phyloP scores from a whole-genome alignment of 768 basidiomycete genomes.

The Crucibulum laeve region DNA sequence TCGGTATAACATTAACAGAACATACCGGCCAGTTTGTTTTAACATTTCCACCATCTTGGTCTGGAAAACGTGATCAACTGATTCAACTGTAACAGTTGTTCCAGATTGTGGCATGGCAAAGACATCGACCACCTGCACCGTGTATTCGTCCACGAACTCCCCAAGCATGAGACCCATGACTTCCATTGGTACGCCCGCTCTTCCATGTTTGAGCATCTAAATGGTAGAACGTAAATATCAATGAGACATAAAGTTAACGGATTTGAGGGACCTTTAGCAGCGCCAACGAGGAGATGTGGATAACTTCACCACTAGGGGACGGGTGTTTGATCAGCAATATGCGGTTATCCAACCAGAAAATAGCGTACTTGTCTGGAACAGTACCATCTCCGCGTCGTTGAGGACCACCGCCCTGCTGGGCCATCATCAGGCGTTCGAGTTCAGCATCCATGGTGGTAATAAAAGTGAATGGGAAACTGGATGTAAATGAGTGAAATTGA shows the following conservation, averaged over 20 bases:
- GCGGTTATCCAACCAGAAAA: conserved; percentile 6
- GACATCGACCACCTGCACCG: conserved; percentile 91
- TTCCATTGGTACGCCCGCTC: conserved; percentile 98
- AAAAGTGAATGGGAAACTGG: conserved; percentile 6
- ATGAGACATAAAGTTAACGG: neutral
- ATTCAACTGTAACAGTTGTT: conserved; percentile 96
- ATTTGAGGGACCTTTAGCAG: conserved; percentile 75
- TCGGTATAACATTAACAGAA: conserved; percentile 9
- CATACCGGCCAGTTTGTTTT: conserved; percentile 93
- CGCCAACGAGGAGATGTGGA: conserved; percentile 97
- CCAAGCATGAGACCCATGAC: conserved; percentile 99
- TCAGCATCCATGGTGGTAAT: conserved; percentile 42
- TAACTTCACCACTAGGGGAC: conserved; percentile 76
- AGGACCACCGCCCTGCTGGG: conserved; percentile 38
- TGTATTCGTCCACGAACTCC: conserved; percentile 98
- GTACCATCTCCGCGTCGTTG: conserved; percentile 39
- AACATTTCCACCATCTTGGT: conserved; percentile 98
- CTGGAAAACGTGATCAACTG: conserved; percentile 98
- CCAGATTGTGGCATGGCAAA: conserved; percentile 99
- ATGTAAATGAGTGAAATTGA: conserved; percentile 10
- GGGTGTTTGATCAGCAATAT: conserved; percentile 6
- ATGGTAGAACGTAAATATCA: conserved; percentile 4
- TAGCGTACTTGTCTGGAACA: conserved; percentile 72
- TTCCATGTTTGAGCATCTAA: conserved; percentile 98
- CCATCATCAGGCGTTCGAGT: conserved; percentile 43